These are phyloP conservation scores for Roridomyces roridus DNA, from an alignment of 768 basidiomycete genomes.

Conservation along the genomic window DNA sequence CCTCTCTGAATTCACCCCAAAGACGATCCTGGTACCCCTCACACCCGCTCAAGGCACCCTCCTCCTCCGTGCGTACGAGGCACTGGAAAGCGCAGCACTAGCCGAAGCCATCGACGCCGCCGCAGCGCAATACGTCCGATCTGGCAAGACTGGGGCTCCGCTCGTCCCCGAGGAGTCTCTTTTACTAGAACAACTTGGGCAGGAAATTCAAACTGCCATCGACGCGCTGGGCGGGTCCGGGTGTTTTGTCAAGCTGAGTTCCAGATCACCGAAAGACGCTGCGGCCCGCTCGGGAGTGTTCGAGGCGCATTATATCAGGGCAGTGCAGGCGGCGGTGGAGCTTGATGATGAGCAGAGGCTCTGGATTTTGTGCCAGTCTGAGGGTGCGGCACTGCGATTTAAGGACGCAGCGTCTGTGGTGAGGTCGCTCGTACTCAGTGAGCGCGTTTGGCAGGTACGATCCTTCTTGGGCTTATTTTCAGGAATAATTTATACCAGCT, in stretches of 20 bases:
- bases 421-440: slow-evolving; percentile 22
- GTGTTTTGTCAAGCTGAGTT: slow-evolving; percentile 28
- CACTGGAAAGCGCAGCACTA: slow-evolving; percentile 1
- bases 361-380: slow-evolving; percentile 17
- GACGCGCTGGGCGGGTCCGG: slow-evolving; percentile 1
- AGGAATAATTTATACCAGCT: not conserved
- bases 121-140: slow-evolving; percentile 1
- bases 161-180: slow-evolving; percentile 7
- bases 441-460: slow-evolving; percentile 26
- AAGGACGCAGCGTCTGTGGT: slow-evolving; percentile 14
- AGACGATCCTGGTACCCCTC: slow-evolving; percentile 16
- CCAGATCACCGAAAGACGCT: slow-evolving; percentile 26
- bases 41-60: slow-evolving; percentile 9
- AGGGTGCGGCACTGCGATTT: slow-evolving; percentile 22
- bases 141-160: not conserved
- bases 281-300: slow-evolving; percentile 26
- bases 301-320: slow-evolving; percentile 11
- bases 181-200: slow-evolving; percentile 3
- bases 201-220: slow-evolving; percentile 10
- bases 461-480: no score
- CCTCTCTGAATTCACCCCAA: slow-evolving; percentile 6
- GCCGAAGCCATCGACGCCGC: slow-evolving; percentile 2
- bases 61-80: slow-evolving; percentile 17
- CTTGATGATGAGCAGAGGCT: slow-evolving; percentile 12
- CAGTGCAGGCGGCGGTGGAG: not conserved